Conservation (phyloP, 768 basidiomycete genomes). For the Xerocomellus amylosporus region DNA sequence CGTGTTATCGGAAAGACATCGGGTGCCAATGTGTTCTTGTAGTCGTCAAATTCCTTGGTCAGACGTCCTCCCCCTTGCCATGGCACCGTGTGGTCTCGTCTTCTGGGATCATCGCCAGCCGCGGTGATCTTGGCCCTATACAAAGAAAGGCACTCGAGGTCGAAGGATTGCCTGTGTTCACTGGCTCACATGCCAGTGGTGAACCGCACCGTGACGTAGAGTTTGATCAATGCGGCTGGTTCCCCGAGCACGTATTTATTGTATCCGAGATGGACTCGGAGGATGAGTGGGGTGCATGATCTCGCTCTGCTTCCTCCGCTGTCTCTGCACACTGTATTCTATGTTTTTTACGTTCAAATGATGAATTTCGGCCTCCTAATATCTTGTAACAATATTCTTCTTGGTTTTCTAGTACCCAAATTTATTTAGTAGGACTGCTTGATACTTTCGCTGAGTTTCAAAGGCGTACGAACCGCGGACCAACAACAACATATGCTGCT, state of each 20-base stretch:
- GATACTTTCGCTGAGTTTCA: no score
- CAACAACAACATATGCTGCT: neutral
- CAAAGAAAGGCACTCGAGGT: conserved; percentile 67
- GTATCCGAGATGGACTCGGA: conserved; percentile 11
- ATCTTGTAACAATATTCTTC: no score
- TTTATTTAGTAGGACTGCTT: no score
- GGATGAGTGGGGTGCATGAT: conserved; percentile 25
- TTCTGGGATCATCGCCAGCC: conserved; percentile 66
- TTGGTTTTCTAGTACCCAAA: no score
- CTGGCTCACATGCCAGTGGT: conserved; percentile 48
- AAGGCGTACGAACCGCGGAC: neutral
- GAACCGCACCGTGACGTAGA: conserved; percentile 59
- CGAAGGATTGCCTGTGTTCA: conserved; percentile 70
- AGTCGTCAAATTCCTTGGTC: conserved; percentile 73
- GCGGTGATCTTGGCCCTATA: conserved; percentile 65
- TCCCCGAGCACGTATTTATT: conserved; percentile 38
- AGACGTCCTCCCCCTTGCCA: conserved; percentile 60
- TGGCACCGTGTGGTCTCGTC: conserved; percentile 77
- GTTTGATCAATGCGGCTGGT: conserved; percentile 59
- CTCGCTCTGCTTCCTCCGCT: no score
- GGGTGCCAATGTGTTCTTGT: neutral
- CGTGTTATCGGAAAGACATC: neutral
- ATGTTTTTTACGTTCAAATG: no score
- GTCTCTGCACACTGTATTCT: no score
- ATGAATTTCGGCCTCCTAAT: no score